Conservation (phyloP, 1,139 yeast genomes). For the Neolecta irregularis region DNA sequence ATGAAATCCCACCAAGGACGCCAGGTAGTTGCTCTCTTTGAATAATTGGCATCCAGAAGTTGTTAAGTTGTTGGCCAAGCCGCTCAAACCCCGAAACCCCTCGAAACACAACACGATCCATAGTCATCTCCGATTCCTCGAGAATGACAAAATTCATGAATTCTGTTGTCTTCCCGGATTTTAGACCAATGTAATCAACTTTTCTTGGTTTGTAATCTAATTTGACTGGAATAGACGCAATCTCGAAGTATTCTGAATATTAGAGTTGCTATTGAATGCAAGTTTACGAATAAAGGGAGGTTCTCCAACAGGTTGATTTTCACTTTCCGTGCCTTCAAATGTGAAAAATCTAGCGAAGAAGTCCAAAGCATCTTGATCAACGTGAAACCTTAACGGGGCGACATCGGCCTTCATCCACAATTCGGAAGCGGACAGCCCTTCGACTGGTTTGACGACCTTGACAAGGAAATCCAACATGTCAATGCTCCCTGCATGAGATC, state of each 20-base stretch:
- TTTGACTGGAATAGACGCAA: constrained; percentile 47
- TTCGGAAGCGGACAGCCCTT: constrained; percentile 54
- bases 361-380: constrained; percentile 88
- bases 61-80: constrained; percentile 40
- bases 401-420: constrained; percentile 39
- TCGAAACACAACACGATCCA: constrained; percentile 47
- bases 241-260: constrained; percentile 53
- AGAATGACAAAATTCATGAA: constrained; percentile 74
- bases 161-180: constrained; percentile 76
- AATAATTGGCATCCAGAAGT: constrained; percentile 77
- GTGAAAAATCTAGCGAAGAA: constrained; percentile 66
- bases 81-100: constrained; percentile 65
- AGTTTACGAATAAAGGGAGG: constrained; percentile 14
- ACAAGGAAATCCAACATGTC: constrained; percentile 50
- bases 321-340: constrained; percentile 48
- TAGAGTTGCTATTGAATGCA: constrained; percentile 18
- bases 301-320: constrained; percentile 31
- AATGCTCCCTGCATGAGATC: constrained; percentile 50
- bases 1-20: constrained; percentile 68
- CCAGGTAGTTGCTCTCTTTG: constrained; percentile 62
- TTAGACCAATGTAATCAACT: constrained; percentile 64
- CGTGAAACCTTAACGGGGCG: constrained; percentile 63
- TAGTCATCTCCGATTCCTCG: constrained; percentile 62
- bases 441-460: constrained; percentile 50
- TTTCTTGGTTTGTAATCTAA: constrained; percentile 88